Conservation (phyloP, 139 green algal species). For the Pseudopediastrum boryanum region DNA sequence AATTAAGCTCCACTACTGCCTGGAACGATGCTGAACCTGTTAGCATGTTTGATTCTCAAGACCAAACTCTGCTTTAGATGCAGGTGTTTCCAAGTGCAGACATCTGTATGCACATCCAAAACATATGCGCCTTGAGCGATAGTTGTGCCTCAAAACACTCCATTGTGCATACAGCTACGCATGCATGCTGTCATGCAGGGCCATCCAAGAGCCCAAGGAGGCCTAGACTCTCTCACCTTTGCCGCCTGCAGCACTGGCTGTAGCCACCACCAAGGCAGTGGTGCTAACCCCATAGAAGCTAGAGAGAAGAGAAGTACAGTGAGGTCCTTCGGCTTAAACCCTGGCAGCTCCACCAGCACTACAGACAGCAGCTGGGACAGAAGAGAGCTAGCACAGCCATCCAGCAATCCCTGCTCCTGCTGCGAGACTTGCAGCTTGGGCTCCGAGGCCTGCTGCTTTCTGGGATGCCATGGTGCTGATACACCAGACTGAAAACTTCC, state of each 20-base stretch:
- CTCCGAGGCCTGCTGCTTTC: too few species aligned
- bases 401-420: too few species aligned
- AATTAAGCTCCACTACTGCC: too few species aligned
- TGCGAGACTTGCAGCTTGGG: too few species aligned
- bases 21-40: too few species aligned
- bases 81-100: neutral
- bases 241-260: neutral
- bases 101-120: neutral
- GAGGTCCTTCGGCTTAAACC: neutral
- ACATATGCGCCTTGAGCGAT: neutral
- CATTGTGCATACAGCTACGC: neutral
- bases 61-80: neutral
- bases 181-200: neutral
- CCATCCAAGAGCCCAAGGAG: neutral
- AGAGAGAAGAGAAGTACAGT: conserved; percentile 20
- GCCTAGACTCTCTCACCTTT: conserved; percentile 25
- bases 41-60: too few species aligned
- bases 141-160: neutral
- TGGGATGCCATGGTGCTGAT: too few species aligned
- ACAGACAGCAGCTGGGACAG: conserved; percentile 6
- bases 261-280: conserved; percentile 15
- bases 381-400: too few species aligned
- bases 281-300: neutral
- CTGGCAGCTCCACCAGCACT: conserved; percentile 5
- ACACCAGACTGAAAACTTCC: too few species aligned